Base-by-base conservation (phyloP, 768 basidiomycete genomes). In the Heimioporus sp. region DNA sequence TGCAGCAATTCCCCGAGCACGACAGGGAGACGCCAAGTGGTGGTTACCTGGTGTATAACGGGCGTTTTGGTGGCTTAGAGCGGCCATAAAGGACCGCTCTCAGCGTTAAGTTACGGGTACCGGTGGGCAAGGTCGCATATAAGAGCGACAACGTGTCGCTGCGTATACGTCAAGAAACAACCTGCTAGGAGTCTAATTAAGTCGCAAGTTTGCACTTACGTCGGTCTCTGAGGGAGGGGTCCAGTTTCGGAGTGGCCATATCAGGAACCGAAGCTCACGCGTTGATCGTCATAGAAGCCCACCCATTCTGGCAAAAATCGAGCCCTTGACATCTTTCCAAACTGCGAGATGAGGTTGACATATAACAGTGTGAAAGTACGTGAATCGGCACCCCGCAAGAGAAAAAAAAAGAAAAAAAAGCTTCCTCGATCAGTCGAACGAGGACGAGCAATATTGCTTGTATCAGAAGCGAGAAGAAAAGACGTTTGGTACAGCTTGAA, bases 281-380 rank as follows among this genome's bases (percentile, higher is more conserved):
- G 60, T 60, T 56, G 65, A 65, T 65, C 65, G 51, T 46, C 46
- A 47, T 52, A 64, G 60, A 62, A 67, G 57, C 38, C 49, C 31
- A 28, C 55, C 49, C 12, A 35, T 58, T 64, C 51, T 30, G 59
- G 64, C 20, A 56, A 46, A 12, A 51, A 40, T 20, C 5, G 24
- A 65, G 54, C 65, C 65, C 57, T 62, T 58, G 49, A 52, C 58
- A 51, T 36, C 44, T 52, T 55, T 60, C 40, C 53, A 52, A 49
- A 50, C 43, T 43, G 50, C 48, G 55, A 56, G 49, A 51, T 41
- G 53, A 40, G 20, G 50, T 51, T 21, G 32, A 44, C 19, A 37
- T 7, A 34, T 24, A 28, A 40, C 52, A 40, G 48, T 55, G 52
- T 45, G 37, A 45, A 42, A 43, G 15, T 21, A 45, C 19, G 28